Base-by-base conservation (phyloP, 2,329 filamentous ascomycete species). In the Paecilomyces niveus region DNA sequence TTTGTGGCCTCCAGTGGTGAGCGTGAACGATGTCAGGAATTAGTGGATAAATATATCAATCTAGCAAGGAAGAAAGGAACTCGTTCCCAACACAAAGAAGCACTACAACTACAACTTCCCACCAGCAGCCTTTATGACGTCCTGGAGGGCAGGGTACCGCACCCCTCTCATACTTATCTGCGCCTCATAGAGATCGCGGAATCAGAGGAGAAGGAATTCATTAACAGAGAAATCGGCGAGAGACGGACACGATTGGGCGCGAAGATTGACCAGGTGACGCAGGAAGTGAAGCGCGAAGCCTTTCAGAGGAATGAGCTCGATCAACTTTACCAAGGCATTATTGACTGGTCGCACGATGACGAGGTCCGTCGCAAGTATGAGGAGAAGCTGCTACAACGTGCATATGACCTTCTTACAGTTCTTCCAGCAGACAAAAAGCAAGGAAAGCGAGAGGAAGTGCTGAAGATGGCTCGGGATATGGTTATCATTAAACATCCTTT, bases 401-500 rank as follows among this genome's bases (percentile, higher is more conserved):
- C 88, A 61, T 88, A 92, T 64, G 92, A 97, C 58, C 83, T 85
- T 4, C 81, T 99, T 1, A 73, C 88, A 8, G 86, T 89, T 29
- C 80, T 90, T 15, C 84, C 87, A 2, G 61, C 80, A 1, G 85
- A 87, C 3, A 78, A 86, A 59, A 97, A 97, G 74, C 70, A 76
- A 0, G 74, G 79, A 18, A 92, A 95, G 72, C 83, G 89, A 26
- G 78, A 85, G 35, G 86, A 89, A 62, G 88, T 96, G 0, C 76
- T 89, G 67, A 87, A 89, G 60, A 78, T 94, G 56, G 92, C 93
- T 0, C 85, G 87, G 62, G 94, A 93, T 61, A 96, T 99, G 89
- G 93, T 99, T 61, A 89, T 96, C 60, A 94, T 99, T 71, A 92
- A 93, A 66, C 92, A 97, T 66, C 90, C 91, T 0, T 96, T 88